These are phyloP conservation scores for Gossypium aridum DNA, from an alignment of 441 rosid genomes.

Conservation along the genomic window DNA sequence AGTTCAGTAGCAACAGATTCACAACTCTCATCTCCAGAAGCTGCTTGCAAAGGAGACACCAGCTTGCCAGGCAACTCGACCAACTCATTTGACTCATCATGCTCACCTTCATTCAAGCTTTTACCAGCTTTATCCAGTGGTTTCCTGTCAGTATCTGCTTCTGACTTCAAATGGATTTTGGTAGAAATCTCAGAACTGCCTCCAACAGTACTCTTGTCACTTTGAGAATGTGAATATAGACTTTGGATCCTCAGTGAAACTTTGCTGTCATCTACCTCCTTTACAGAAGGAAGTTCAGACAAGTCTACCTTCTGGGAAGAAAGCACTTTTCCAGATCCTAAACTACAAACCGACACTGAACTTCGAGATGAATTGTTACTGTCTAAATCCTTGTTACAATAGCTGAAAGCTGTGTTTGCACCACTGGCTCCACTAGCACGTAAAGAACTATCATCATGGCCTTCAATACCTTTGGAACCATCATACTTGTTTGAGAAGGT, in stretches of 20 bases:
- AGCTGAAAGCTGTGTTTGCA: constrained; percentile 21
- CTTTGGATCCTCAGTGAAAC: constrained; percentile 28
- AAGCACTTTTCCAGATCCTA: constrained; percentile 29
- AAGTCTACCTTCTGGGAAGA: constrained; percentile 28
- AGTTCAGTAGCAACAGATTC: constrained; percentile 82
- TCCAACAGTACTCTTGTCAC: constrained; percentile 14
- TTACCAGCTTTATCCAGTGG: constrained; percentile 27
- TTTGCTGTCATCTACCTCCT: constrained; percentile 28
- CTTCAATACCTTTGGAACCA: constrained; percentile 43
- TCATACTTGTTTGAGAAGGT: constrained; percentile 25
- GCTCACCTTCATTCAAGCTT: constrained; percentile 32
- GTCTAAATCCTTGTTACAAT: constrained; percentile 28
- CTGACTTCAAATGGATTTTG: constrained; percentile 26
- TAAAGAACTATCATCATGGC: constrained; percentile 51
- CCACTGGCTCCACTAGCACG: constrained; percentile 39
- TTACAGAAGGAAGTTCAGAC: constrained; percentile 22
- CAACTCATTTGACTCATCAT: constrained; percentile 30
- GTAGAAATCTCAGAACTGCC: constrained; percentile 24
- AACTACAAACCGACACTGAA: constrained; percentile 44
- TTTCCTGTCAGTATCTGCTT: constrained; percentile 26
- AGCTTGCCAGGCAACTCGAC: constrained; percentile 30
- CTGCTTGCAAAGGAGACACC: constrained; percentile 34
- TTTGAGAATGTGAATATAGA: constrained; percentile 18
- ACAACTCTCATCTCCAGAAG: constrained; percentile 60
- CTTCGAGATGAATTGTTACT: constrained; percentile 33